These are phyloP conservation scores for Casuarina cunninghamiana DNA, from an alignment of 306 rosid species.

Conservation along the genomic window DNA sequence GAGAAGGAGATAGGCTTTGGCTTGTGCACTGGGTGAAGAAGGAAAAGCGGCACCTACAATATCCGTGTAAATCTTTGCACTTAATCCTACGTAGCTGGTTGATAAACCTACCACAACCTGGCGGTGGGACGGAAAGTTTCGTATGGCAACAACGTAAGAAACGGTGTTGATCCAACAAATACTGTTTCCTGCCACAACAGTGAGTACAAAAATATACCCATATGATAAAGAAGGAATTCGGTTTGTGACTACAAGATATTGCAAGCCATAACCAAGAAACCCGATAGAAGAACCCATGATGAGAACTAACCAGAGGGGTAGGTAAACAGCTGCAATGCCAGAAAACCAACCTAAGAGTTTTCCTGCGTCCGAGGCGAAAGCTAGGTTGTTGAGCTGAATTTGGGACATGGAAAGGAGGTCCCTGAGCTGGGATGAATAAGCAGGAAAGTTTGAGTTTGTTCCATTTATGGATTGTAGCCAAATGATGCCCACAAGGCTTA, in stretches of 20 bases:
- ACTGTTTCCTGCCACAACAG: conserved; percentile 84
- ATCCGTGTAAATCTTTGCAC: conserved; percentile 73
- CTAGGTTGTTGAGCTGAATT: conserved; percentile 79
- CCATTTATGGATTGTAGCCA: conserved; percentile 95
- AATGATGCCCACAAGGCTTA: conserved; percentile 72
- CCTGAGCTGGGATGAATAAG: conserved; percentile 81
- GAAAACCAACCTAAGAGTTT: conserved; percentile 80
- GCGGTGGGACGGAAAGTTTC: conserved; percentile 50
- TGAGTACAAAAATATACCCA: conserved; percentile 60
- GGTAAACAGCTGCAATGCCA: conserved; percentile 65
- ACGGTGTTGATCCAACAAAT: conserved; percentile 94
- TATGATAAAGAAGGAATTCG: conserved; percentile 50
- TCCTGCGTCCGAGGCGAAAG: conserved; percentile 94
- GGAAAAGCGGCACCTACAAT: conserved; percentile 46
- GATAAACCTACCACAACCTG: conserved; percentile 73
- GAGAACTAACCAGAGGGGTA: conserved; percentile 88
- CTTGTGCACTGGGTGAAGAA: conserved; percentile 28
- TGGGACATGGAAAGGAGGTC: conserved; percentile 70
- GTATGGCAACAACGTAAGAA: conserved; percentile 60
- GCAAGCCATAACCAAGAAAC: conserved; percentile 73
- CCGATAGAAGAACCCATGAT: conserved; percentile 75
- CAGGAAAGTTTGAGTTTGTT: conserved; percentile 82
- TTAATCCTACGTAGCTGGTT: conserved; percentile 81
- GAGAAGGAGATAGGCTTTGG: conserved; percentile 54
- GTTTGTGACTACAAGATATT: conserved; percentile 64